phyloP scores from a whole-genome alignment of 805 yeast species.

The Wickerhamomyces queroliae region DNA sequence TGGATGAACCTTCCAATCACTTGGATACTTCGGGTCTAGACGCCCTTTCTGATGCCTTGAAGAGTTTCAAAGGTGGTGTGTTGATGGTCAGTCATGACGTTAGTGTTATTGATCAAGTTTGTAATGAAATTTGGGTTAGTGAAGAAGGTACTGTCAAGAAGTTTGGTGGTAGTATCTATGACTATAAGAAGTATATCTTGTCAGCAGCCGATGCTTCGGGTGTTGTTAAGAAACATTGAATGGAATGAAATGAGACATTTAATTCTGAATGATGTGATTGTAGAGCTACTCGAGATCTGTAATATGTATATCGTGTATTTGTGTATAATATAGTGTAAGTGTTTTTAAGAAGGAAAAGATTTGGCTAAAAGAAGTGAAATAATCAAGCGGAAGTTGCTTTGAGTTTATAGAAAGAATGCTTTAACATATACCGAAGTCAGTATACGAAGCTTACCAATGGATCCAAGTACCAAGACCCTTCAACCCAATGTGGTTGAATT shows the following conservation, averaged over 20 bases:
- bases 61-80: slow-evolving; percentile 88
- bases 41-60: slow-evolving; percentile 87
- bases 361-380: no score
- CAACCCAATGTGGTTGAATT: no score
- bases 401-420: no score
- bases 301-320: no score
- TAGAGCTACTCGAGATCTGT: no score
- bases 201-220: slow-evolving; percentile 75
- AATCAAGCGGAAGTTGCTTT: no score
- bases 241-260: not conserved
- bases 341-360: no score
- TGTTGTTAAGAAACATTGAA: slow-evolving; percentile 80
- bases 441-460: no score
- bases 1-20: slow-evolving; percentile 98
- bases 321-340: no score
- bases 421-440: no score
- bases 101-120: slow-evolving; percentile 77
- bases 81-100: slow-evolving; percentile 98
- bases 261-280: not conserved
- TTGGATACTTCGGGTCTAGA: slow-evolving; percentile 97
- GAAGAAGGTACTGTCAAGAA: slow-evolving; percentile 77
- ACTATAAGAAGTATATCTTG: slow-evolving; percentile 84
- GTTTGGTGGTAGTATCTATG: slow-evolving; percentile 79
- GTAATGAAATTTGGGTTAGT: slow-evolving; percentile 94
- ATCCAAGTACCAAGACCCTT: no score